Evolutionary conservation across 495 filamentous ascomycete genomes (phyloP), one percentile per base, ranked within the genome.

Genomic region (Penicillium diatomitis): DNA sequence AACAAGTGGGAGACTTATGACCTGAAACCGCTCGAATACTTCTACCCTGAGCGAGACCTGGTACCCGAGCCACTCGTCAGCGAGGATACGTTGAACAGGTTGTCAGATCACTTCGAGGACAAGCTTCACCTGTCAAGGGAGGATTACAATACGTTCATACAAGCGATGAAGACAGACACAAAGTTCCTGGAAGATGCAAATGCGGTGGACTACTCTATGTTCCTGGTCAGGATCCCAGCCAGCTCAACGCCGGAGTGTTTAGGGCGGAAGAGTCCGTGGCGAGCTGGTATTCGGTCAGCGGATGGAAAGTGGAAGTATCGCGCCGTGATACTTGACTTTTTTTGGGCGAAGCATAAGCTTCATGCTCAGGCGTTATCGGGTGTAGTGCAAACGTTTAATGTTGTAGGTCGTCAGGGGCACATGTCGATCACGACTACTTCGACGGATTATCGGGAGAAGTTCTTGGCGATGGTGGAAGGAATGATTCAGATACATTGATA

Each of bases 351-450:
- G 56, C 82, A 86, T 64, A 83, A 79, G 52, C 46, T 81, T 1
- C 78, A 78, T 43, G 75, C 83, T 3, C 74, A 71, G 58, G 71
- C 75, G 0, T 72, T 86, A 74, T 83, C 84, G 4, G 70, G 77
- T 0, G 61, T 85, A 32, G 71, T 86, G 35, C 73, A 75, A 10
- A 64, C 72, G 2, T 86, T 80, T 55, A 86, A 86, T 51, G 52
- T 80, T 2, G 51, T 84, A 30, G 72, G 66, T 8, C 55, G 64
- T 20, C 69, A 77, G 43, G 84, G 83, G 0, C 80, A 74, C 4
- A 87, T 87, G 83, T 82, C 76, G 42, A 84, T 87, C 48, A 87
- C 83, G 0, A 81, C 84, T 0, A 79, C 77, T 4, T 74, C 80
- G 0, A 65, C 73, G 4, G 84, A 87, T 58, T 87, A 87, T 60